A percentile compares a stretch with the other conserved stretches of the same genome.
Evolutionary conservation across 352 stramenopile genomes (phyloP).

Genomic region (Pythium oligandrum): DNA sequence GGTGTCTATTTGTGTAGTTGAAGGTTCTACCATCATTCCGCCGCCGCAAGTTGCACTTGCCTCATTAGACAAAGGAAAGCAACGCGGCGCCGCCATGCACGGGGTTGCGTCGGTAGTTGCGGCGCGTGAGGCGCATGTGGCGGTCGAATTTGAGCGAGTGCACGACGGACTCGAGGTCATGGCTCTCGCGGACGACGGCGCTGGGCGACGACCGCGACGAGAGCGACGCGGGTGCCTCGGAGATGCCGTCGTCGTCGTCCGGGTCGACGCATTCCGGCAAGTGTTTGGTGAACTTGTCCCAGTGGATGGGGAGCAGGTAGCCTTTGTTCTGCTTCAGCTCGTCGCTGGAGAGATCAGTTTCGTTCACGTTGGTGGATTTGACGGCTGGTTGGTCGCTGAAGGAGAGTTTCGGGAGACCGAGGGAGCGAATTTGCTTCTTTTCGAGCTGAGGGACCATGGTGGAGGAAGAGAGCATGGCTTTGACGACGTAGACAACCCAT

Average conservation of each 20-base stretch:
- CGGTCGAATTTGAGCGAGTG: conserved; percentile 67
- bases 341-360: not conserved
- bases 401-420: conserved; percentile 47
- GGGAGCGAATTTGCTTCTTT: conserved; percentile 56
- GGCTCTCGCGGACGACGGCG: conserved; percentile 7
- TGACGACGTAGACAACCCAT: conserved; percentile 68
- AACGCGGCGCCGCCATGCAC: too few relatives aligned
- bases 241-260: not conserved
- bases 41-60: too few relatives aligned
- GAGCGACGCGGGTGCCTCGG: not conserved
- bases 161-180: conserved; percentile 33
- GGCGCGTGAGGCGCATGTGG: conserved; percentile 60
- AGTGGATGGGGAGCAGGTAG: conserved; percentile 44
- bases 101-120: conserved; percentile 46
- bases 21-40: too few relatives aligned
- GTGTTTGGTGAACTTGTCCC: conserved; percentile 46
- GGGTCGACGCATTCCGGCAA: conserved; percentile 11
- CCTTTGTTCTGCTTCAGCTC: conserved; percentile 21
- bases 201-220: conserved; percentile 5
- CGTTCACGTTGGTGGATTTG: not conserved
- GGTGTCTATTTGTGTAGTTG: too few relatives aligned
- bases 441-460: conserved; percentile 61
- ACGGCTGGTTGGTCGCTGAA: conserved; percentile 25
- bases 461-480: conserved; percentile 58
- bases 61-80: too few relatives aligned